These are phyloP conservation scores for Mycena capillaripes DNA, from an alignment of 768 basidiomycete species.

Conservation along the genomic window DNA sequence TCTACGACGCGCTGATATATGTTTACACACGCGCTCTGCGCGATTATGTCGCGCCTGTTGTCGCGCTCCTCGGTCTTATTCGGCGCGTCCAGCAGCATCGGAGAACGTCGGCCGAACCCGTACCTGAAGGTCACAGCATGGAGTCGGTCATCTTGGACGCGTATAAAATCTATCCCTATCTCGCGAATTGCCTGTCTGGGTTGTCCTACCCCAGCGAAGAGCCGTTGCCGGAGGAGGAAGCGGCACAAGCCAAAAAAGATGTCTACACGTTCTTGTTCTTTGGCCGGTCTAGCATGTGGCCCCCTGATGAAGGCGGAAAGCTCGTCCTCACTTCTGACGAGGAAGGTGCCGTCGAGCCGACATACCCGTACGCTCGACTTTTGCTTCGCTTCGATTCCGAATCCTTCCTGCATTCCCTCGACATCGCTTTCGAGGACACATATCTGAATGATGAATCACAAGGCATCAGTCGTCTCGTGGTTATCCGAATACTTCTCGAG, in stretches of 20 bases:
- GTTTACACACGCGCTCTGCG: conserved; percentile 90
- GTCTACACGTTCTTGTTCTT: conserved; percentile 90
- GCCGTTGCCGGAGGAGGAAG: conserved; percentile 74
- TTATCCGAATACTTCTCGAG: conserved; percentile 89
- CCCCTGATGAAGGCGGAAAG: conserved; percentile 76
- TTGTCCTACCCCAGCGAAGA: conserved; percentile 90
- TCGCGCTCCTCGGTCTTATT: conserved; percentile 86
- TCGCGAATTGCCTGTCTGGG: conserved; percentile 85
- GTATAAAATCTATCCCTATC: conserved; percentile 93
- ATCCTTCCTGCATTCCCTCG: conserved; percentile 92
- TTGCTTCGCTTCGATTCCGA: conserved; percentile 93
- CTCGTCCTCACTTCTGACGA: conserved; percentile 83
- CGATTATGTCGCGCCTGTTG: conserved; percentile 92
- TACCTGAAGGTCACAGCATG: conserved; percentile 52
- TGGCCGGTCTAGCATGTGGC: conserved; percentile 85
- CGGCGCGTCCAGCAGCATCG: conserved; percentile 74
- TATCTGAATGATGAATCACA: conserved; percentile 86
- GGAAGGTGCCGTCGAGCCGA: conserved; percentile 81
- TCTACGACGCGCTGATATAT: conserved; percentile 96
- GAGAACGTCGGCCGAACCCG: conserved; percentile 49
- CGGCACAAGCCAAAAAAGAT: conserved; percentile 75
- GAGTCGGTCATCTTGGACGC: conserved; percentile 79
- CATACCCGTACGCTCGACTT: conserved; percentile 90
- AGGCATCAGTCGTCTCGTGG: conserved; percentile 79
- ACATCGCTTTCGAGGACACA: conserved; percentile 94